Conservation (phyloP, 495 filamentous ascomycete species). For the Xylaria scruposa region DNA sequence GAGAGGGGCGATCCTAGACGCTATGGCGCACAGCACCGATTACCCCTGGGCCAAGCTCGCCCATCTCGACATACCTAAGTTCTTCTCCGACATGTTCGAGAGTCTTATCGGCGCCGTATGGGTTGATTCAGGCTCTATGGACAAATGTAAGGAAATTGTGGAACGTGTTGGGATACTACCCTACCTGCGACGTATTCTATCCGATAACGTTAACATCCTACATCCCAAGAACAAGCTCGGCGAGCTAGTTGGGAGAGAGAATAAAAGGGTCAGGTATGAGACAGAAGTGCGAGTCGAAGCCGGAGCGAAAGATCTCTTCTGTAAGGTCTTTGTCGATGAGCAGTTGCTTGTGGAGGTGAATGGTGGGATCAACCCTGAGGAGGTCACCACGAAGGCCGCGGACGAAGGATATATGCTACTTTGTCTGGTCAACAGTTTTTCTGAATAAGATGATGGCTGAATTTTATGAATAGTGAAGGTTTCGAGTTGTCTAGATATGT, state of each 20-base stretch:
- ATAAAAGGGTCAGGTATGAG: conserved; percentile 58
- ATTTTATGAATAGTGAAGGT: not conserved
- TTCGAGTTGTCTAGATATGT: not conserved
- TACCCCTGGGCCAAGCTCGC: conserved; percentile 82
- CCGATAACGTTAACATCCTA: conserved; percentile 63
- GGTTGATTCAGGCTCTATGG: conserved; percentile 75
- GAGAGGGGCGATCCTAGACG: conserved; percentile 56
- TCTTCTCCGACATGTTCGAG: conserved; percentile 88
- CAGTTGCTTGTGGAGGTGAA: conserved; percentile 51
- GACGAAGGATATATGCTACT: conserved; percentile 47
- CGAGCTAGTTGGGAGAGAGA: conserved; percentile 52
- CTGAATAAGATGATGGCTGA: not conserved
- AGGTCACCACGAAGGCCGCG: conserved; percentile 65
- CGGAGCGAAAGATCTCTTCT: conserved; percentile 47
- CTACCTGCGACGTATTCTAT: conserved; percentile 67
- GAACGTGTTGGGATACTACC: conserved; percentile 68
- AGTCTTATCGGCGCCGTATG: conserved; percentile 82
- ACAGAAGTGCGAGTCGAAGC: conserved; percentile 32
- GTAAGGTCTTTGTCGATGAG: conserved; percentile 59
- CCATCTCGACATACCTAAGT: conserved; percentile 73
- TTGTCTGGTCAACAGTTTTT: not conserved
- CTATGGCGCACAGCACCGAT: conserved; percentile 50
- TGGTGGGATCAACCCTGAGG: conserved; percentile 57
- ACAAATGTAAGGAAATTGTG: conserved; percentile 61
- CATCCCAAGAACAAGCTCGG: conserved; percentile 81